These are phyloP conservation scores for Gaillardinia entomophila DNA, from an alignment of 805 yeast genomes.

Conservation along the genomic window DNA sequence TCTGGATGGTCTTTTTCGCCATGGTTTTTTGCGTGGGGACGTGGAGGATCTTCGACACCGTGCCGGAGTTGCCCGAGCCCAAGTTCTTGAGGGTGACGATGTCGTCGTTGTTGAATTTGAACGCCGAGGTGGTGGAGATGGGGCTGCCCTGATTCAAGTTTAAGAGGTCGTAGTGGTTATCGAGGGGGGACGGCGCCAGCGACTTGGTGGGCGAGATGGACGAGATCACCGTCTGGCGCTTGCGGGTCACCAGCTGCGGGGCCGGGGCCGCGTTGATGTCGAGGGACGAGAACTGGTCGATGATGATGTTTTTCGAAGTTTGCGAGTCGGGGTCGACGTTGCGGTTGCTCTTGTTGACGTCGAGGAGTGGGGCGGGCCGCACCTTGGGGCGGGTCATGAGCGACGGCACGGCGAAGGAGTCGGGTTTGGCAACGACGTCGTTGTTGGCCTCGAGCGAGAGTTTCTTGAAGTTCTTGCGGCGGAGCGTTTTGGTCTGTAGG, in stretches of 20 bases:
- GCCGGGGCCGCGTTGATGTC: slow-evolving; percentile 7
- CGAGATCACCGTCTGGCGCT: slow-evolving; percentile 37
- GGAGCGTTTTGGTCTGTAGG: slow-evolving; percentile 39
- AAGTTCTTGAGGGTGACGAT: slow-evolving; percentile 67
- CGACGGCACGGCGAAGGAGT: slow-evolving; percentile 5
- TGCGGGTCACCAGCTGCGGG: slow-evolving; percentile 9
- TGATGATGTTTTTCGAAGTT: slow-evolving; percentile 14
- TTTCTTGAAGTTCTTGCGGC: slow-evolving; percentile 55
- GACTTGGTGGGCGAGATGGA: slow-evolving; percentile 39
- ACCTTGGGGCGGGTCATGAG: background rate
- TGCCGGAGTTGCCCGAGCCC: slow-evolving; percentile 94
- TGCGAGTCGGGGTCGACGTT: slow-evolving; percentile 19
- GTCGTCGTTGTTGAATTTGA: slow-evolving; percentile 46
- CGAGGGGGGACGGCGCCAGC: slow-evolving; percentile 13
- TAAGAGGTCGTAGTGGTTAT: slow-evolving; percentile 1
- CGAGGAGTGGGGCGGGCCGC: slow-evolving; percentile 3
- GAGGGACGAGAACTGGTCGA: slow-evolving; percentile 22
- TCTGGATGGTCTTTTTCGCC: slow-evolving; percentile 85
- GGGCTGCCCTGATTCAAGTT: slow-evolving; percentile 17
- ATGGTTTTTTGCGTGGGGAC: slow-evolving; percentile 80
- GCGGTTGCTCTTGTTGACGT: slow-evolving; percentile 12
- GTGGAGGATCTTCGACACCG: slow-evolving; percentile 83
- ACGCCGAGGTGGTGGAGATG: slow-evolving; percentile 25
- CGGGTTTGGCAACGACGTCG: slow-evolving; percentile 4
- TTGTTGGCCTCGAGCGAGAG: slow-evolving; percentile 13